Evolutionary conservation across 805 yeast genomes (phyloP).

Genomic region (Groenewaldozyma tartarivorans): DNA sequence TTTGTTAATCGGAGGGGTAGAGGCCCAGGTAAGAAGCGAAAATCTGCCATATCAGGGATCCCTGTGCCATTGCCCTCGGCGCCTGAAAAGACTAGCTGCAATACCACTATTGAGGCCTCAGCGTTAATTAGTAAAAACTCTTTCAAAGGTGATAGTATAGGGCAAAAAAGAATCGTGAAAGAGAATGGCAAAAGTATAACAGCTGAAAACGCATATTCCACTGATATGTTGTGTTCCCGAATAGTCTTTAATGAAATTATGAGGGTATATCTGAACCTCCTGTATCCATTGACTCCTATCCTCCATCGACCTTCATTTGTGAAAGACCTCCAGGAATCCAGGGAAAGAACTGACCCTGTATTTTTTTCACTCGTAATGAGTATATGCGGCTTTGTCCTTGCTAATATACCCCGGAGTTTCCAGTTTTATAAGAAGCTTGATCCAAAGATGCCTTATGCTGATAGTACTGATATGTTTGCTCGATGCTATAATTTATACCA

Average conservation of each 20-base stretch:
- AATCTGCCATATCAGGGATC: background rate
- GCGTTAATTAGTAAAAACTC: too few relatives aligned
- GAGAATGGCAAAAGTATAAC: background rate
- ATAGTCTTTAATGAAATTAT: constrained; percentile 4
- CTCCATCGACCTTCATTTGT: constrained; percentile 14
- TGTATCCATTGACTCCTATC: constrained; percentile 11
- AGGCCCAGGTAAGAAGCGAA: background rate
- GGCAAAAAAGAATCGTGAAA: background rate
- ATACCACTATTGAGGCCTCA: background rate
- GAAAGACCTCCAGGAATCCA: constrained; percentile 6
- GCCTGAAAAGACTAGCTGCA: background rate
- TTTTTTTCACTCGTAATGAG: constrained; percentile 8
- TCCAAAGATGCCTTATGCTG: constrained; percentile 8
- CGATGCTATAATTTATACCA: background rate
- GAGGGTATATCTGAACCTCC: constrained; percentile 4
- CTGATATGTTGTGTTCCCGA: constrained; percentile 6
- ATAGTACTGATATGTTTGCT: background rate
- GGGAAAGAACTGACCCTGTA: constrained; percentile 10
- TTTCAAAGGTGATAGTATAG: too few relatives aligned
- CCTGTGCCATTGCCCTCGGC: background rate
- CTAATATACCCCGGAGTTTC: constrained; percentile 10
- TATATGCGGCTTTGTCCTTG: constrained; percentile 9
- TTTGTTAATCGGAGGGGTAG: constrained; percentile 2
- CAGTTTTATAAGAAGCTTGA: constrained; percentile 5
- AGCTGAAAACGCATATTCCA: background rate